A percentile compares a stretch with the other conserved stretches of the same genome.
These are phyloP conservation scores for Ocimum tenuiflorum DNA, from an alignment of 257 asterid species.

Conservation along the genomic window DNA sequence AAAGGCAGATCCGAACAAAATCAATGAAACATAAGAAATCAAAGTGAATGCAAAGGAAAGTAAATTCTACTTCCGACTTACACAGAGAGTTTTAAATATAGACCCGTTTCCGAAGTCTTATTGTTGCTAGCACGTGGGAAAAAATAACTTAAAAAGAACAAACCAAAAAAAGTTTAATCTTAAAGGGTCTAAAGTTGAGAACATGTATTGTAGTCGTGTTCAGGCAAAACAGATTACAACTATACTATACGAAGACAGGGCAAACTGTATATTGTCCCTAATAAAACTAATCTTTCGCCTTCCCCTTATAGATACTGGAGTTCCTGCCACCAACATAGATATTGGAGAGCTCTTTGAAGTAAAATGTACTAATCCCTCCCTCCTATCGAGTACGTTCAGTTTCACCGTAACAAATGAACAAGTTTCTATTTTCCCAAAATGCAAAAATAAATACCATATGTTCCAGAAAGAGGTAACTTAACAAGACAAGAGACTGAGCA, in stretches of 20 bases:
- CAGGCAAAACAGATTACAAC: constrained; percentile 16
- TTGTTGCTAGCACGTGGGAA: neutral
- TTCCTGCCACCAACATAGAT: constrained; percentile 20
- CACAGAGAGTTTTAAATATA: no score
- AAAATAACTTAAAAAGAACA: no score
- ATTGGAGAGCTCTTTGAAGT: constrained; percentile 9
- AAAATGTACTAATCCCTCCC: constrained; percentile 14
- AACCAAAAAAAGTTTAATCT: neutral
- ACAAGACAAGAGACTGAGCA: neutral
- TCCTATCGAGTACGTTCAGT: constrained; percentile 7
- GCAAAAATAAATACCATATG: constrained; percentile 12
- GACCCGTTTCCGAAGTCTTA: no score
- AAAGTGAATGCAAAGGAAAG: no score
- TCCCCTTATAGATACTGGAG: neutral
- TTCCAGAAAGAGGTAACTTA: constrained; percentile 5
- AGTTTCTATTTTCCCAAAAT: constrained; percentile 18
- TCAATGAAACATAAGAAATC: no score
- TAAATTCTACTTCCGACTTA: no score
- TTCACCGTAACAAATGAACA: constrained; percentile 14
- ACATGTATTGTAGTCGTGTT: neutral
- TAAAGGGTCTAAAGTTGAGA: neutral
- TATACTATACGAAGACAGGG: constrained; percentile 4
- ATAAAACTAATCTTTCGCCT: neutral
- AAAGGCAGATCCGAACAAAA: no score
- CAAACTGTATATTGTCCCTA: constrained; percentile 2